Conservation (phyloP, 108 stramenopile species). For the Licmophora abbreviata region DNA sequence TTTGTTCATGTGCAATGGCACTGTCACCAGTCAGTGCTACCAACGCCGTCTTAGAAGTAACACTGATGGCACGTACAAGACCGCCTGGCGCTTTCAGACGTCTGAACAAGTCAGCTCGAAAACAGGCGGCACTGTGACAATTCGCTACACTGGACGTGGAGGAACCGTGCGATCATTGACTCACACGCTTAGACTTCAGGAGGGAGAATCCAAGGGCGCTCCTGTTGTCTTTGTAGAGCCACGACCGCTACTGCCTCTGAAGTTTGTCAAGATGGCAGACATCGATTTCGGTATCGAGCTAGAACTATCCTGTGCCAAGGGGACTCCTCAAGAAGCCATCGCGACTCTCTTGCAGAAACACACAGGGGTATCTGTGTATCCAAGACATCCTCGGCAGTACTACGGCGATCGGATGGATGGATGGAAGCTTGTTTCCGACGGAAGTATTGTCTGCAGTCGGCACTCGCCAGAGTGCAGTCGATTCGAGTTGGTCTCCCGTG, state of each 20-base stretch:
- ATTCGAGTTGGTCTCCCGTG: conserved; percentile 57
- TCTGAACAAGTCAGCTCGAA: background rate
- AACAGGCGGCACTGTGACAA: conserved; percentile 21
- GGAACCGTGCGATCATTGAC: conserved; percentile 12
- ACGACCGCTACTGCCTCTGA: conserved; percentile 12
- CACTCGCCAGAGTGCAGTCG: conserved; percentile 26
- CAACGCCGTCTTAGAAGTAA: conserved; percentile 10
- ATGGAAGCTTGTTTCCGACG: conserved; percentile 47
- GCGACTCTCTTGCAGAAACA: conserved; percentile 1
- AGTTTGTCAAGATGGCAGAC: conserved; percentile 17
- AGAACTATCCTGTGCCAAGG: conserved; percentile 18
- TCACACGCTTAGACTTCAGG: conserved; percentile 9
- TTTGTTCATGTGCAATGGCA: conserved; percentile 5
- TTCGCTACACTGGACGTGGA: conserved; percentile 34
- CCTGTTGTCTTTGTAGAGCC: conserved; percentile 17
- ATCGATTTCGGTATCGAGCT: conserved; percentile 27
- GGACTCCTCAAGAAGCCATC: conserved; percentile 2
- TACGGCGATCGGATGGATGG: conserved; percentile 1
- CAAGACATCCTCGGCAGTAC: background rate
- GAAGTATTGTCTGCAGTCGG: conserved; percentile 24
- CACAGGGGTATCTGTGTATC: background rate
- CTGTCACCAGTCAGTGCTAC: conserved; percentile 7
- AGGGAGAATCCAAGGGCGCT: background rate
- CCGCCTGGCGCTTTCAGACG: conserved; percentile 22
- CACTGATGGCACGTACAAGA: conserved; percentile 33